These are phyloP conservation scores for Syzygium aromaticum DNA, from an alignment of 345 rosid species.

Conservation along the genomic window DNA sequence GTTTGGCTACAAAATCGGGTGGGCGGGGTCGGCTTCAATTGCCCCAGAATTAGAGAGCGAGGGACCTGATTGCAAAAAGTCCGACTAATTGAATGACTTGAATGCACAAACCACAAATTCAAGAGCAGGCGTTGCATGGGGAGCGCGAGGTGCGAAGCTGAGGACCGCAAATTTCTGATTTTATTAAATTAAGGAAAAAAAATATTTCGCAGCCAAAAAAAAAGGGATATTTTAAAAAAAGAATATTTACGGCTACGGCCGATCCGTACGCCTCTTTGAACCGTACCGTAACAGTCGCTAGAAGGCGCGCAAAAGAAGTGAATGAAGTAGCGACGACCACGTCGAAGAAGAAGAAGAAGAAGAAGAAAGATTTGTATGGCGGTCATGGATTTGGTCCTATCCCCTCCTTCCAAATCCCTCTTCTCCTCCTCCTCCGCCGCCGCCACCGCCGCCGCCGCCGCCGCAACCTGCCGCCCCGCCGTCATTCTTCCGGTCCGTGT, in stretches of 20 bases:
- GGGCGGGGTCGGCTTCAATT: not conserved
- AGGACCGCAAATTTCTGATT: not conserved
- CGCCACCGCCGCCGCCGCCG: constrained; percentile 10
- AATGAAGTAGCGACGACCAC: not conserved
- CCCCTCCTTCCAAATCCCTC: constrained; percentile 25
- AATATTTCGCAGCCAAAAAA: no score
- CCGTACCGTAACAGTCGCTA: not conserved
- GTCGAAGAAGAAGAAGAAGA: not conserved
- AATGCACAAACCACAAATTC: not conserved
- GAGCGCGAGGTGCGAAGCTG: not conserved
- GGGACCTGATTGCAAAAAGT: not conserved
- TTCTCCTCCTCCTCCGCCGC: constrained; percentile 17
- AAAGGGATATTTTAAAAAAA: no score
- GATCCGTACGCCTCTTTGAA: not conserved
- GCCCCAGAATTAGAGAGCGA: not conserved
- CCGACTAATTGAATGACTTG: not conserved
- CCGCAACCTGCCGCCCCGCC: constrained; percentile 47
- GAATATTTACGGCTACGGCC: not conserved
- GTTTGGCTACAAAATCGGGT: not conserved
- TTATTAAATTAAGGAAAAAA: no score
- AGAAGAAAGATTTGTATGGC: not conserved
- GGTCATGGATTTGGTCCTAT: constrained; percentile 37
- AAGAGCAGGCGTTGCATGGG: fast-evolving
- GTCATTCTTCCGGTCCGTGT: constrained; percentile 69
- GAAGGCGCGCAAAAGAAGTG: not conserved